Base-by-base conservation (phyloP, 306 rosid genomes). In the Trifolium repens region DNA sequence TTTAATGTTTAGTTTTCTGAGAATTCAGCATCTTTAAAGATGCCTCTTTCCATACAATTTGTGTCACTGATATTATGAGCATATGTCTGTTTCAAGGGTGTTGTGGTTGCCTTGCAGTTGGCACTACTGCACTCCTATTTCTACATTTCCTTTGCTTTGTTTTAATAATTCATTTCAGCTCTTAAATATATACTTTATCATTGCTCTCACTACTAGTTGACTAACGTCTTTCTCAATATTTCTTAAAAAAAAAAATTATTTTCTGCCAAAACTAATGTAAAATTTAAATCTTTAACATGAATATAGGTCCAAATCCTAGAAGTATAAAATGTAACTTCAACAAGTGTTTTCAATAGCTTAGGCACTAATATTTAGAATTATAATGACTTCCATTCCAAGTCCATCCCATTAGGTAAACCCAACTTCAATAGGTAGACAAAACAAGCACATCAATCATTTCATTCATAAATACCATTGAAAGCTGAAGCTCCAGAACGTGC, bases 401-500 rank as follows among this genome's bases (percentile, higher is more conserved):
- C 69, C 44, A 71, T 32, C 19, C 55, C 49, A 11, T 49, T 72
- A 35, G 54, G 40, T 46, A 74, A 74, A 39, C 16, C 61, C 14
- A 67, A 40, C 27, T 63, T 67, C 47, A 81, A 71, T 24, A 49
- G 32, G 70, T 16, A 42, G 67, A 76, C 81, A 77, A 60, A 68
- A 46, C 34, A 73, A 83, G 81, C 65, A 63, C 62, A 80, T 84
- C 81, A 86, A 82, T 83, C 87, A 90, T 87, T 83, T 83, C 85
- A 81, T 58, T 72, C 10, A 24, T 50, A 73, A 86, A 88, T 94
- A 94, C 99, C 96, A 47, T 92, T 94, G 90, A 92, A 94, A 79
- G 98, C 98, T 43, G 97, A 79, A 81, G 97, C 88, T 44, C 96
- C 88, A 1, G 87, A 11, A 32, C 99, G 99, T 1, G 99, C 99